Percentiles rank a stretch among this genome's conserved stretches.
Conservation (phyloP, 345 rosid genomes). For the Erysimum cheiranthoides region DNA sequence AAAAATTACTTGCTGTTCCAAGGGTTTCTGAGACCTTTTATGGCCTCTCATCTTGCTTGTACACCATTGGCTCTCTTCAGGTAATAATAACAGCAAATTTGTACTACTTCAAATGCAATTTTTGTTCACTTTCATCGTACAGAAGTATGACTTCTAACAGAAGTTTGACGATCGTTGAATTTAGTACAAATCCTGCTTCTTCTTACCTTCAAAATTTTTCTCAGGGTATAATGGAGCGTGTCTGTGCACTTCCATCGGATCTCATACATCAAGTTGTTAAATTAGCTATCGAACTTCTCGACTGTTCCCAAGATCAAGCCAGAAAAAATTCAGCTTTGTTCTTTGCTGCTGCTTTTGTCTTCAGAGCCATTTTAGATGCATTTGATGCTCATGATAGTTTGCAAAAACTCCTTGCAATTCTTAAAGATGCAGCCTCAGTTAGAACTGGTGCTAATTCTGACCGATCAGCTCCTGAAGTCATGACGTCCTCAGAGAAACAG, state of each 20-base stretch:
- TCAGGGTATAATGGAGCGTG: slow-evolving; percentile 99
- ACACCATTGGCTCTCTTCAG: slow-evolving; percentile 94
- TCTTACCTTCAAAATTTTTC: slow-evolving; percentile 14
- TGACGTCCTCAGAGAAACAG: slow-evolving; percentile 95
- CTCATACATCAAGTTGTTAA: slow-evolving; percentile 82
- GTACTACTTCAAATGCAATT: not conserved
- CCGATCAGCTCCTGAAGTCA: slow-evolving; percentile 79
- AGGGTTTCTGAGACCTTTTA: slow-evolving; percentile 71
- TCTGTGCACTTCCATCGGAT: slow-evolving; percentile 90
- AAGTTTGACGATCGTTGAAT: not conserved
- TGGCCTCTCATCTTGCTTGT: slow-evolving; percentile 95
- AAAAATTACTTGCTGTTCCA: slow-evolving; percentile 88
- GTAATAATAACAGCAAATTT: slow-evolving; percentile 47
- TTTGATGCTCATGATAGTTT: slow-evolving; percentile 91
- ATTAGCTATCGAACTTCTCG: slow-evolving; percentile 88
- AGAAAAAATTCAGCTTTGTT: slow-evolving; percentile 91
- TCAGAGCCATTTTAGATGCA: slow-evolving; percentile 96
- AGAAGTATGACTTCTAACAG: not conserved
- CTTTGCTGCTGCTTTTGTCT: slow-evolving; percentile 96
- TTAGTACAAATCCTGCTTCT: slow-evolving; percentile 5
- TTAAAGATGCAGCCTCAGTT: slow-evolving; percentile 85
- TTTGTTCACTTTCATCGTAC: slow-evolving; percentile 10
- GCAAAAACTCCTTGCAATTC: slow-evolving; percentile 76
- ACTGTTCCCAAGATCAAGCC: slow-evolving; percentile 85
- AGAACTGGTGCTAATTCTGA: slow-evolving; percentile 93